Percentiles rank a stretch among this genome's conserved stretches.
These are phyloP conservation scores for Diutina neorugosa DNA, from an alignment of 1,139 yeast genomes.

Conservation along the genomic window DNA sequence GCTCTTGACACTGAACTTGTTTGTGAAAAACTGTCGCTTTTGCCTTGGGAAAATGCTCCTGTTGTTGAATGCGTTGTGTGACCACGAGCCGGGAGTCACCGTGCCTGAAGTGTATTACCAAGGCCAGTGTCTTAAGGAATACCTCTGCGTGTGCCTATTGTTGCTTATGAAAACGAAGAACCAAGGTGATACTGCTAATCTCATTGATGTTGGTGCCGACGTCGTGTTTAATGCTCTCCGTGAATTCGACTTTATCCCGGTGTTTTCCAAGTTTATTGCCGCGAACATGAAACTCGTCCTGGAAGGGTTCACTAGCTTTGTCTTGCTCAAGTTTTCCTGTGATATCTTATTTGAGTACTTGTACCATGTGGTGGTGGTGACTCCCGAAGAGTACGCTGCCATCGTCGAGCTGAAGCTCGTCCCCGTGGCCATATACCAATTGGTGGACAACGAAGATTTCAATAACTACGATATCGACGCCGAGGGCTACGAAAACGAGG, in stretches of 20 bases:
- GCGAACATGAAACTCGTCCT: conserved; percentile 16
- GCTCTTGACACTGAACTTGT: conserved; percentile 27
- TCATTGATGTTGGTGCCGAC: conserved; percentile 8
- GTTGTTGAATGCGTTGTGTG: conserved; percentile 19
- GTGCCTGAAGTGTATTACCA: conserved; percentile 14
- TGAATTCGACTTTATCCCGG: conserved; percentile 36
- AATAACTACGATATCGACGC: conserved; percentile 23
- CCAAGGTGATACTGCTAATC: conserved; percentile 5
- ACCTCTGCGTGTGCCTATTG: conserved; percentile 23
- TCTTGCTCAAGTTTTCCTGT: conserved; percentile 26
- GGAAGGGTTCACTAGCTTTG: conserved; percentile 16
- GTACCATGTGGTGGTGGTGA: conserved; percentile 22
- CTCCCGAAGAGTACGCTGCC: conserved; percentile 21
- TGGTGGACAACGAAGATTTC: conserved; percentile 39
- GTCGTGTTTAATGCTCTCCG: conserved; percentile 17
- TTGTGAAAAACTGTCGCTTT: conserved; percentile 23
- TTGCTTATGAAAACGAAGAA: conserved; percentile 22
- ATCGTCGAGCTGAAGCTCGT: conserved; percentile 21
- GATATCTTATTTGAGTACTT: conserved; percentile 34
- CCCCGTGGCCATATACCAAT: conserved; percentile 33
- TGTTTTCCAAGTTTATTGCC: conserved; percentile 26
- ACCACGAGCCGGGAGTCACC: conserved; percentile 8
- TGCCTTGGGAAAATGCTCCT: conserved; percentile 32
- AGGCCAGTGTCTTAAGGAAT: conserved; percentile 16
- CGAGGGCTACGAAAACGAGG: conserved; percentile 42